Conservation (phyloP, 2,329 filamentous ascomycete genomes). For the Westerdykella sp. region DNA sequence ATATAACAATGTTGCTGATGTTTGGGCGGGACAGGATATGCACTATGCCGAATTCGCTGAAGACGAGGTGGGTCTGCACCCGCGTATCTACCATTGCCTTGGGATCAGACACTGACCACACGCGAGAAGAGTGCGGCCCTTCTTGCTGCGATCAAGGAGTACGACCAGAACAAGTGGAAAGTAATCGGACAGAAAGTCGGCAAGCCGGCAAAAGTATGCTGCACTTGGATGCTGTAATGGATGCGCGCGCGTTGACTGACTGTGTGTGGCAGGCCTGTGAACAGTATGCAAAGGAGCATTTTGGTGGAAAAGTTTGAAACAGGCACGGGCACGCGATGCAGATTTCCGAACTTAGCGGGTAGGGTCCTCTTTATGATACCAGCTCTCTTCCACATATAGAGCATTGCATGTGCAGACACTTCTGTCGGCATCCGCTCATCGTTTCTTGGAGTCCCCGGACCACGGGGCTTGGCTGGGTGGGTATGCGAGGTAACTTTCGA, state of each 20-base stretch:
- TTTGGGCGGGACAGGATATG: constrained; percentile 67
- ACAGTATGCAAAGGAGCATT: constrained; percentile 95
- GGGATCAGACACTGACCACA: constrained; percentile 15
- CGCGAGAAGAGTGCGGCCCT: constrained; percentile 59
- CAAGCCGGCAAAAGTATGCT: constrained; percentile 85
- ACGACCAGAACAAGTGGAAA: constrained; percentile 99
- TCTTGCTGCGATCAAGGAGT: constrained; percentile 93
- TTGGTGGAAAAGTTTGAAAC: constrained; percentile 50
- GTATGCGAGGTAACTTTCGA: constrained; percentile 11
- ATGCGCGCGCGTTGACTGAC: constrained; percentile 11
- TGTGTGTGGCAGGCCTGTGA: constrained; percentile 59
- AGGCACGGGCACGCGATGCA: constrained; percentile 38
- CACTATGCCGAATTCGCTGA: constrained; percentile 98
- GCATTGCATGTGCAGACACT: constrained; percentile 25
- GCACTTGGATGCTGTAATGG: not conserved
- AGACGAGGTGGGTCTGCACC: constrained; percentile 64
- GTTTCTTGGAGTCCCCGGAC: constrained; percentile 20
- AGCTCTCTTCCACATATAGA: constrained; percentile 26
- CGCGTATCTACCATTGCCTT: not conserved
- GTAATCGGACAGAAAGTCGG: constrained; percentile 92
- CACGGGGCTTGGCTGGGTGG: constrained; percentile 18
- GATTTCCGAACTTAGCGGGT: constrained; percentile 30
- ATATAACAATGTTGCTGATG: constrained; percentile 14
- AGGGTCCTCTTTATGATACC: constrained; percentile 34
- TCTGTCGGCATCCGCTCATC: constrained; percentile 25